Evolutionary conservation across 1,284 basidiomycete genomes (phyloP), one percentile per base, ranked within the genome.

Genomic region (Coniferiporia weirii): DNA sequence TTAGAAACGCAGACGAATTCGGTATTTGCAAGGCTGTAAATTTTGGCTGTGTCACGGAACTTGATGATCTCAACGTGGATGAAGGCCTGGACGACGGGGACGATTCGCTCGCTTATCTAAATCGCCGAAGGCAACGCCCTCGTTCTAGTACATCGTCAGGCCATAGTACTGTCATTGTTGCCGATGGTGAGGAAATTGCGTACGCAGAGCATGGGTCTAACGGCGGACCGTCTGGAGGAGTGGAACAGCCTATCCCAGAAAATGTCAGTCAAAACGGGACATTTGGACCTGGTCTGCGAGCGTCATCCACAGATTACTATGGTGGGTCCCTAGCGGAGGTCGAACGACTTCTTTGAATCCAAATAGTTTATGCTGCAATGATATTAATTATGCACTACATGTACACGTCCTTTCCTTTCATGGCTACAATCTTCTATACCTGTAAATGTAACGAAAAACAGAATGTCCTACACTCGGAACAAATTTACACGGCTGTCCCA

Each of bases 401-500:
- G 38, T 40, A 40, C 15, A 40, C 8, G 15, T 40, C 9, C 27
- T 27, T 27, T 27, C 27, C 27, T 5, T 27, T 5, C 27, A 27
- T 27, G 27, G 5, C 27, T 27, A 27, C 27, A 27, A 27, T 27
- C 3, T 27, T 27, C 27, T 27, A 27, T 27, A 27, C 27, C 27
- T 3, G 27, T 27, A 27, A 27, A 27, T 27, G 27, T 5, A 27
- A 27, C 5, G 27, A 27, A 27, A 27, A 27, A 5, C 27, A 27
- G 5, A 19, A 46, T 51, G 27, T 27, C 27, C 67, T 70, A 84
- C 54, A 82, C 72, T 59, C 80, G 81, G 70, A 89, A 94, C 59
- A 96, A 75, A 72, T 91, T 86, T 53, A 95, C 73, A 72, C 85
- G 83, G 66, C 87, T 83, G 66, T 98, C 95, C 95, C 95, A 98